A percentile compares a stretch with the other conserved stretches of the same genome.
Evolutionary conservation across 805 yeast genomes (phyloP).

Genomic region (Candida taoyuanica): DNA sequence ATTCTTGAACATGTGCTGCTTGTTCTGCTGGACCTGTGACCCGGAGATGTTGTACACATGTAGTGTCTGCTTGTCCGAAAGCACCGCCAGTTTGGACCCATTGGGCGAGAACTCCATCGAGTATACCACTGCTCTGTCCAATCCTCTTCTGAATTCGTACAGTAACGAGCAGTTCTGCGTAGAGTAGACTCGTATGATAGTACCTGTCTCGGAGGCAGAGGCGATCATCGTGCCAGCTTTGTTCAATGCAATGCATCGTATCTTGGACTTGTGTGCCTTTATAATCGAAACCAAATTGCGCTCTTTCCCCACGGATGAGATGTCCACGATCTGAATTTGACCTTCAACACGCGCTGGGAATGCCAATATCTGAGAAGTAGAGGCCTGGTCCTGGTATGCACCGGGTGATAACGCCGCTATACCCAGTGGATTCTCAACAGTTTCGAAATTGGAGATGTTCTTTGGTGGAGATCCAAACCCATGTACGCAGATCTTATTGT

Average conservation of each 20-base stretch:
- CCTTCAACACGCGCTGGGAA: conserved; percentile 76
- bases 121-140: conserved; percentile 77
- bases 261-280: conserved; percentile 68
- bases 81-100: conserved; percentile 72
- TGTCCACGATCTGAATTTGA: conserved; percentile 75
- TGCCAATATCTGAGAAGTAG: conserved; percentile 51
- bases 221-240: conserved; percentile 67
- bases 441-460: conserved; percentile 35
- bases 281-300: conserved; percentile 62
- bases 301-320: conserved; percentile 60
- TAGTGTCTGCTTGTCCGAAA: conserved; percentile 85
- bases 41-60: conserved; percentile 66
- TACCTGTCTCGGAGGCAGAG: conserved; percentile 78
- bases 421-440: conserved; percentile 27
- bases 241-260: conserved; percentile 60
- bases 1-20: conserved; percentile 62
- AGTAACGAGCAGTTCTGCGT: conserved; percentile 62
- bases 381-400: conserved; percentile 19
- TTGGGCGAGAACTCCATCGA: conserved; percentile 81
- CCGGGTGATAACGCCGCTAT: conserved; percentile 26
- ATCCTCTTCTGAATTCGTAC: conserved; percentile 86
- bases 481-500: conserved; percentile 64
- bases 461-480: conserved; percentile 80
- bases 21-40: conserved; percentile 35
- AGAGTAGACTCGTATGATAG: conserved; percentile 70